Percentiles rank a stretch among this genome's conserved stretches.
phyloP scores from a whole-genome alignment of 2,329 filamentous ascomycete genomes.

The Grosmannia serpens region DNA sequence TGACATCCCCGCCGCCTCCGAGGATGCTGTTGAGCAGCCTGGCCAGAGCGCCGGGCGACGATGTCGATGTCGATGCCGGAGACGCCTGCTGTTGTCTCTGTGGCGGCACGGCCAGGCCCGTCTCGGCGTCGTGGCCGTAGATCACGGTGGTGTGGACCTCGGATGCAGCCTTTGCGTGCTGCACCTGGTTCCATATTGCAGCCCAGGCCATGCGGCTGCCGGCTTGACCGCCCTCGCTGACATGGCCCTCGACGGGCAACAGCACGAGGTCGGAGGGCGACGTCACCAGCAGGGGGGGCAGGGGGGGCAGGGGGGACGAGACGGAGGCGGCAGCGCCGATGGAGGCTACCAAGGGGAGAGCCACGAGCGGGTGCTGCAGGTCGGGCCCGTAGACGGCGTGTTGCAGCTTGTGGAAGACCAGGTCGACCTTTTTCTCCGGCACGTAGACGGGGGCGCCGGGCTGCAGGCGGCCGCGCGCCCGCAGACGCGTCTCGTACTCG shows the following conservation, averaged over 20 bases:
- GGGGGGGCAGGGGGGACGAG: slow-evolving; percentile 4
- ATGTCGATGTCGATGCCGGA: neutral
- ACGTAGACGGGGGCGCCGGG: slow-evolving; percentile 8
- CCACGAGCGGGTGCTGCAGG: slow-evolving; percentile 5
- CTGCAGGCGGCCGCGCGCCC: slow-evolving; percentile 9
- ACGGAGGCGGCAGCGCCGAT: neutral
- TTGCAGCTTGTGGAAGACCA: slow-evolving; percentile 11
- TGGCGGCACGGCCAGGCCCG: slow-evolving; percentile 42
- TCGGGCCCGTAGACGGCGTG: slow-evolving; percentile 8
- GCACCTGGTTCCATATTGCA: slow-evolving; percentile 45
- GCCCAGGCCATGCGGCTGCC: slow-evolving; percentile 43
- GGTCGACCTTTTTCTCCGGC: slow-evolving; percentile 10
- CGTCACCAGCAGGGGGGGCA: neutral
- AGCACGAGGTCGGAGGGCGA: slow-evolving; percentile 10
- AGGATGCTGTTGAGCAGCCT: neutral
- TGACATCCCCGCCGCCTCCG: neutral
- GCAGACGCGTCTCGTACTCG: slow-evolving; percentile 21
- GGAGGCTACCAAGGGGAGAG: slow-evolving; percentile 3
- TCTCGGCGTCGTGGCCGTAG: slow-evolving; percentile 77
- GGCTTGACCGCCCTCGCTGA: slow-evolving; percentile 32
- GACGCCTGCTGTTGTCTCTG: neutral
- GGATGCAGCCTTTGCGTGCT: slow-evolving; percentile 21
- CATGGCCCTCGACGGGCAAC: slow-evolving; percentile 28
- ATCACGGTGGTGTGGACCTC: slow-evolving; percentile 52
- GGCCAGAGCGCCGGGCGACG: neutral